Evolutionary conservation across 257 asterid genomes (phyloP).

Genomic region (Solanum pennellii): DNA sequence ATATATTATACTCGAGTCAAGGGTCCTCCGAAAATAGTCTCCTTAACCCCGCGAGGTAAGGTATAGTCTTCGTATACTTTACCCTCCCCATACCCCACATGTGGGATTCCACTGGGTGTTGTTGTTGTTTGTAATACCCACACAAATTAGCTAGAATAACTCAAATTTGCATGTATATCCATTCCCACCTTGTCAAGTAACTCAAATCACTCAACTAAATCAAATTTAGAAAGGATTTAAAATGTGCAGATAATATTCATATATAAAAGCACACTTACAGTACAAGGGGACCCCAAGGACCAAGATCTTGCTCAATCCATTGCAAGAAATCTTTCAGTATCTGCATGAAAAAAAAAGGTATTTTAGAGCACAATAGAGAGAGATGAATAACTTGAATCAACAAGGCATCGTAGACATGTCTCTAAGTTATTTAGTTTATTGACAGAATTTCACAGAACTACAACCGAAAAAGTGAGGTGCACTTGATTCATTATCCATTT

Average conservation of each 20-base stretch:
- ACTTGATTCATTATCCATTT: background rate
- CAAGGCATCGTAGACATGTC: background rate
- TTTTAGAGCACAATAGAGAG: background rate
- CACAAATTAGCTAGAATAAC: background rate
- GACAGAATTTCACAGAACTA: background rate
- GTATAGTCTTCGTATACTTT: background rate
- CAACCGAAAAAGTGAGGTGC: background rate
- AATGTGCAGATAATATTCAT: background rate
- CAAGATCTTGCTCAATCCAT: conserved; percentile 93
- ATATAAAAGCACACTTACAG: conserved; percentile 49
- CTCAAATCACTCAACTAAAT: background rate
- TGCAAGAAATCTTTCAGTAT: conserved; percentile 74
- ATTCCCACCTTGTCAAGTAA: background rate
- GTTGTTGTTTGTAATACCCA: background rate
- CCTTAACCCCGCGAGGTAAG: background rate
- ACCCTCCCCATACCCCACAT: background rate
- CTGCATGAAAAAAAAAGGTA: conserved; percentile 30
- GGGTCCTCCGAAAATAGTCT: background rate
- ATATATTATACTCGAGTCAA: background rate
- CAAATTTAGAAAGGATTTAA: background rate
- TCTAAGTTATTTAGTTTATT: background rate
- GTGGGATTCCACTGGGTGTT: background rate
- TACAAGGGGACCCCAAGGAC: conserved; percentile 99
- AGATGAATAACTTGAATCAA: background rate
- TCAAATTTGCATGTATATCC: background rate